Conservation (phyloP, 2,329 filamentous ascomycete genomes). For the Boeremia lycopersici region DNA sequence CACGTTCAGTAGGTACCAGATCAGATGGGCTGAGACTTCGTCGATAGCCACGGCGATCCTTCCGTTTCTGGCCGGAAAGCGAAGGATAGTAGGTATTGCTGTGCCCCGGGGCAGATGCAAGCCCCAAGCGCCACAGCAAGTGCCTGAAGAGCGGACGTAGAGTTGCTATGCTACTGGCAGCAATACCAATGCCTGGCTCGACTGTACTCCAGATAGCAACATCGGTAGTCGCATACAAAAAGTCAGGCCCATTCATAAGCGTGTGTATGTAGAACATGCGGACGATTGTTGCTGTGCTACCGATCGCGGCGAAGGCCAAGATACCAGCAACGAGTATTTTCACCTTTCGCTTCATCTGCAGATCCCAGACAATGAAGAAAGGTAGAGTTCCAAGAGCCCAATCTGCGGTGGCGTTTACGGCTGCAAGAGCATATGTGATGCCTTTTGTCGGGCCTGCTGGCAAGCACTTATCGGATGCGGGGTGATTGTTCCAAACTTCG, state of each 20-base stretch:
- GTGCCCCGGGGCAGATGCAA: slow-evolving; percentile 24
- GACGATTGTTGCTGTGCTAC: slow-evolving; percentile 58
- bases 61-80: slow-evolving; percentile 16
- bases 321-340: slow-evolving; percentile 61
- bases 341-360: slow-evolving; percentile 60
- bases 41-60: slow-evolving; percentile 27
- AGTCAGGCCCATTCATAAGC: slow-evolving; percentile 48
- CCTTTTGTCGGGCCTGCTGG: slow-evolving; percentile 55
- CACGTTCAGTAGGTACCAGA: slow-evolving; percentile 20
- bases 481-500: slow-evolving; percentile 58
- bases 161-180: slow-evolving; percentile 56
- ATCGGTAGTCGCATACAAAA: slow-evolving; percentile 50
- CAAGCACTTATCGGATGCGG: slow-evolving; percentile 50
- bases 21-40: slow-evolving; percentile 27
- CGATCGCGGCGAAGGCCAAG: slow-evolving; percentile 50
- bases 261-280: slow-evolving; percentile 52
- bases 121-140: slow-evolving; percentile 28
- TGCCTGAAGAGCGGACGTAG: slow-evolving; percentile 55
- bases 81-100: slow-evolving; percentile 18
- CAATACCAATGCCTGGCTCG: slow-evolving; percentile 46
- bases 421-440: slow-evolving; percentile 53
- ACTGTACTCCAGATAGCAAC: slow-evolving; percentile 48
- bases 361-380: slow-evolving; percentile 59
- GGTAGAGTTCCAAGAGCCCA: slow-evolving; percentile 44
- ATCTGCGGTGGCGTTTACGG: slow-evolving; percentile 40